Conservation (phyloP, 345 rosid genomes). For the Citrus medica region DNA sequence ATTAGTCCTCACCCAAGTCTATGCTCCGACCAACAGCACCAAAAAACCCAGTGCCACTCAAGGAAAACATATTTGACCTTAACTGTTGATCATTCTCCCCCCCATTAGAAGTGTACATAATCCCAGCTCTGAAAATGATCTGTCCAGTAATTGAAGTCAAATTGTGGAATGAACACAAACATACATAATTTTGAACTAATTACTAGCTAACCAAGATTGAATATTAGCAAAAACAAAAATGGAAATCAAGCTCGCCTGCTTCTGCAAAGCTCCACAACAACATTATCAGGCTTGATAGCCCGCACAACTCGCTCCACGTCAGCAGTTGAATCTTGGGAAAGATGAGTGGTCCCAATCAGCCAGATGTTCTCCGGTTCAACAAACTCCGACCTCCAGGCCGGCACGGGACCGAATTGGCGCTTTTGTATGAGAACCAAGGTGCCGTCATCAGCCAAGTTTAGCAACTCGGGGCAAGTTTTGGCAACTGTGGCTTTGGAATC, state of each 20-base stretch:
- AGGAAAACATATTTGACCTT: conserved; percentile 56
- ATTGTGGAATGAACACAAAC: conserved; percentile 18
- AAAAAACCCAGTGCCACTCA: conserved; percentile 76
- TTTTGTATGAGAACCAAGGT: conserved; percentile 56
- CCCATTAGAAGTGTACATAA: conserved; percentile 60
- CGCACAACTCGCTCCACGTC: conserved; percentile 69
- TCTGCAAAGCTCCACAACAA: conserved; percentile 91
- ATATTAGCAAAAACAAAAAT: not conserved
- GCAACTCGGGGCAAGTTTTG: conserved; percentile 45
- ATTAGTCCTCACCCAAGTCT: conserved; percentile 57
- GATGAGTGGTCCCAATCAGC: conserved; percentile 73
- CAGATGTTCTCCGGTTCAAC: conserved; percentile 78
- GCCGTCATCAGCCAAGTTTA: conserved; percentile 63
- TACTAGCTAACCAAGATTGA: not conserved
- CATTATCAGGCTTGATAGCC: conserved; percentile 67
- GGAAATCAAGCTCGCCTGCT: conserved; percentile 61
- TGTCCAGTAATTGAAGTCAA: conserved; percentile 57
- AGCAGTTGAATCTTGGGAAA: conserved; percentile 56
- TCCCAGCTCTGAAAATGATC: conserved; percentile 85
- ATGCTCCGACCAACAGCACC: conserved; percentile 85
- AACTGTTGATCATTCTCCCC: conserved; percentile 43
- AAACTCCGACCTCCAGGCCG: conserved; percentile 71
- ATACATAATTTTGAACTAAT: not conserved
- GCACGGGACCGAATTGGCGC: conserved; percentile 65
- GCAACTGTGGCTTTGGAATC: conserved; percentile 57